Conservation (phyloP, 805 yeast genomes). For the Cyberlindnera americana region DNA sequence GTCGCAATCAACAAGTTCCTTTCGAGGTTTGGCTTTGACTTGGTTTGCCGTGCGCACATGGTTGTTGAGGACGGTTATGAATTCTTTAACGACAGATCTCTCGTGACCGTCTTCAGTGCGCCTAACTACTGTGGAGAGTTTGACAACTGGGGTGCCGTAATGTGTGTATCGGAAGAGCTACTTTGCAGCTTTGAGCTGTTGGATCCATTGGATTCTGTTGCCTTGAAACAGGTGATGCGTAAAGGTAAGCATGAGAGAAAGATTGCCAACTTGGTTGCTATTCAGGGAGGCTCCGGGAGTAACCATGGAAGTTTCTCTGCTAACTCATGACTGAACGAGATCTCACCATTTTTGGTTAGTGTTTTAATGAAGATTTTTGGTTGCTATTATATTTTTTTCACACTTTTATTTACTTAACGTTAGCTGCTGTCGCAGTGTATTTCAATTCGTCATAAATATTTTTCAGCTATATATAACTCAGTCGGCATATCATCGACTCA, state of each 20-base stretch:
- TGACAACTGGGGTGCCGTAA: constrained; percentile 95
- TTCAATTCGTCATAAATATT: constrained; percentile 12
- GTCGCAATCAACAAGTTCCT: constrained; percentile 77
- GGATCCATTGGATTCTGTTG: constrained; percentile 91
- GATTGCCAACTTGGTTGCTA: constrained; percentile 42
- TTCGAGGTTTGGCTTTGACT: constrained; percentile 65
- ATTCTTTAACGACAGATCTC: constrained; percentile 80
- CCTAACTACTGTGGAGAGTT: constrained; percentile 83
- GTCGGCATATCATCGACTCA: background rate
- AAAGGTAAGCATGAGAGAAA: constrained; percentile 88
- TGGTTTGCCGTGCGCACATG: constrained; percentile 95
- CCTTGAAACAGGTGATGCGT: constrained; percentile 91
- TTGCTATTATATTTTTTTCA: background rate
- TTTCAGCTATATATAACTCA: background rate
- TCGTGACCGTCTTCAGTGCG: constrained; percentile 97
- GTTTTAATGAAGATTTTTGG: background rate
- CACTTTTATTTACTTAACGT: background rate
- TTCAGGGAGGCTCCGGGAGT: constrained; percentile 21
- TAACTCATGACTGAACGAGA: constrained; percentile 1
- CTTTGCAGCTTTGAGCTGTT: constrained; percentile 89
- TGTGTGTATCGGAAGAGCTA: constrained; percentile 92
- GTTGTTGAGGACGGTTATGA: constrained; percentile 96
- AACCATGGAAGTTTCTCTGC: constrained; percentile 24
- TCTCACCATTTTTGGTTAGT: background rate
- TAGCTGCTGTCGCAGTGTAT: background rate